phyloP scores from a whole-genome alignment of 2,329 filamentous ascomycete species.

The Colletotrichum sp. region DNA sequence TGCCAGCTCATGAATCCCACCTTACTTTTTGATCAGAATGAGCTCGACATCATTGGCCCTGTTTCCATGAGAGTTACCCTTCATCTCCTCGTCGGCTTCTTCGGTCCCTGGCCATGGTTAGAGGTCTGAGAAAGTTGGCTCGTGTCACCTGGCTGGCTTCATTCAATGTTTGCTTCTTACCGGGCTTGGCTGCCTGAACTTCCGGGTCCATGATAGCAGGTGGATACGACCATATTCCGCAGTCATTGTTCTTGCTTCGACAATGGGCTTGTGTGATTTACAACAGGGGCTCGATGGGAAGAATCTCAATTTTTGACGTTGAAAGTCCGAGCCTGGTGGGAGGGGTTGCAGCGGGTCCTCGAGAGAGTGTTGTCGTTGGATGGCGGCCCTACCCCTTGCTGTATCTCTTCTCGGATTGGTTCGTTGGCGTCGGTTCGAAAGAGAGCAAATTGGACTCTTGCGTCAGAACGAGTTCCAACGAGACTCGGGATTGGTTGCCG shows the following conservation, averaged over 20 bases:
- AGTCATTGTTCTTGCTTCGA: not conserved
- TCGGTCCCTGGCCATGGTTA: not conserved
- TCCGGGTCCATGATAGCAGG: not conserved
- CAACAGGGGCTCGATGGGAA: not conserved
- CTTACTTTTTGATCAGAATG: not conserved
- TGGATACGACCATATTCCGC: accelerated
- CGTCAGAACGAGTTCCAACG: not conserved
- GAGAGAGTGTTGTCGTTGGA: not conserved
- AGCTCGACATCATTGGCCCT: not conserved
- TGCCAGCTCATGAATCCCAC: not conserved
- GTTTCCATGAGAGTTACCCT: not conserved
- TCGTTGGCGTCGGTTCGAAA: not conserved
- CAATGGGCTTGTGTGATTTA: not conserved
- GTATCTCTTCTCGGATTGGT: not conserved
- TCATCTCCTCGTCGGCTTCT: not conserved
- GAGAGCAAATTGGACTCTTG: not conserved
- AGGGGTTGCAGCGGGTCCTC: not conserved
- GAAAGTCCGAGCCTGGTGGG: not conserved
- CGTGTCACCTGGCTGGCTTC: not conserved
- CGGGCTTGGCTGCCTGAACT: not conserved
- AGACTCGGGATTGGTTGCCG: not conserved
- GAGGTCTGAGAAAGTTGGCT: accelerated
- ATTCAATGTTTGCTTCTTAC: not conserved
- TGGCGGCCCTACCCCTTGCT: not conserved
- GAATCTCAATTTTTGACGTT: not conserved